These are phyloP conservation scores for Venturia pyrina DNA, from an alignment of 2,329 filamentous ascomycete species.

Conservation along the genomic window DNA sequence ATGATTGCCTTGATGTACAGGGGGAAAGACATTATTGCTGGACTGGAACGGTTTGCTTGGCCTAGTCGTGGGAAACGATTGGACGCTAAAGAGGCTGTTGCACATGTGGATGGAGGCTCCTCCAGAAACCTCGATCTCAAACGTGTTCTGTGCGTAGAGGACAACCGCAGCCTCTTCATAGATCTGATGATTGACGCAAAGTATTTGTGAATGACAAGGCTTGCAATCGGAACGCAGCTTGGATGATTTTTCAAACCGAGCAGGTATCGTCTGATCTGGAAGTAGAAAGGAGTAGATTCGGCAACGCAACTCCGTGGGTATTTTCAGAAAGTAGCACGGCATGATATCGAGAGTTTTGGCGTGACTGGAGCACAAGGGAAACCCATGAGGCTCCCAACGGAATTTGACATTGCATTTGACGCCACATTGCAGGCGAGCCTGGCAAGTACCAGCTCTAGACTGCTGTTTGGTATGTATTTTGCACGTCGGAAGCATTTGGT, in stretches of 20 bases:
- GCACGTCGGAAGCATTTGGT: neutral
- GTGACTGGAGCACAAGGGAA: neutral
- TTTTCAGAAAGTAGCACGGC: neutral
- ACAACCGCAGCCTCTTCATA: neutral
- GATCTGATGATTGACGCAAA: neutral
- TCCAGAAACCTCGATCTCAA: neutral
- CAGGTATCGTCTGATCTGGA: neutral
- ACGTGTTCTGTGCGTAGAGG: neutral
- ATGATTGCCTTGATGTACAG: constrained; percentile 39
- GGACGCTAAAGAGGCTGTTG: neutral
- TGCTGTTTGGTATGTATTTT: neutral
- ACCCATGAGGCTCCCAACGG: neutral
- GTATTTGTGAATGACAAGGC: neutral
- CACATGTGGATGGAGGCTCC: neutral
- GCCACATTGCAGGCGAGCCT: neutral
- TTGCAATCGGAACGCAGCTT: neutral
- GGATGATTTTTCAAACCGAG: neutral
- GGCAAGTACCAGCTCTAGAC: neutral
- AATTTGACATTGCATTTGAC: neutral
- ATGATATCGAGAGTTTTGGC: neutral
- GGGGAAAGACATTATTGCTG: neutral
- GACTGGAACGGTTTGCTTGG: neutral
- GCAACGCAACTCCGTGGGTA: constrained; percentile 2
- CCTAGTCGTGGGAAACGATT: neutral
- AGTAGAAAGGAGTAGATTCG: constrained; percentile 1